phyloP scores from a whole-genome alignment of 768 basidiomycete genomes.

The Hypholoma fasciculare region DNA sequence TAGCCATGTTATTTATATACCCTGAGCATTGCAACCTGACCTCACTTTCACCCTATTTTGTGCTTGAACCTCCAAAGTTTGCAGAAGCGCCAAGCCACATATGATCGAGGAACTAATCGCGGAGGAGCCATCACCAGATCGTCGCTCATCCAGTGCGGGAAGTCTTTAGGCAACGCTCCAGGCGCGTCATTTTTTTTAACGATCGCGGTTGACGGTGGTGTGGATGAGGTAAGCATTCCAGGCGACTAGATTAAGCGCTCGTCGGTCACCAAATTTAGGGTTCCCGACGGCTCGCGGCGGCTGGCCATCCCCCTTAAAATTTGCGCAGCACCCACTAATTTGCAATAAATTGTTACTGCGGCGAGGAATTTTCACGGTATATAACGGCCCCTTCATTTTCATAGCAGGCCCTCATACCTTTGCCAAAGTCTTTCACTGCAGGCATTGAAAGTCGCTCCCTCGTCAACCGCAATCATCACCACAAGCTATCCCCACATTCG shows the following conservation, averaged over 20 bases:
- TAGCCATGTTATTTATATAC: slow-evolving; percentile 4
- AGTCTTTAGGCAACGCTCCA: too few relatives aligned
- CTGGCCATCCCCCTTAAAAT: neutral
- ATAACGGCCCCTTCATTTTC: slow-evolving; percentile 2
- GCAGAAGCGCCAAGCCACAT: neutral
- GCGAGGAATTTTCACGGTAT: slow-evolving; percentile 3
- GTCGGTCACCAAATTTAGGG: slow-evolving; percentile 1
- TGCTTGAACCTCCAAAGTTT: neutral
- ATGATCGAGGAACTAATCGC: too few relatives aligned
- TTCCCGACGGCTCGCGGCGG: neutral
- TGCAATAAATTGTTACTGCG: neutral
- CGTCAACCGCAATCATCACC: neutral
- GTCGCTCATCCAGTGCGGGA: too few relatives aligned
- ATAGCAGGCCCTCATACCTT: slow-evolving; percentile 1
- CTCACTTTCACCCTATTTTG: neutral
- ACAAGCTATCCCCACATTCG: neutral
- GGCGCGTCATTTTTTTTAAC: too few relatives aligned
- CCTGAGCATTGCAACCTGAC: slow-evolving; percentile 6
- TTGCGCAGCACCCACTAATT: neutral
- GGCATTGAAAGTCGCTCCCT: neutral
- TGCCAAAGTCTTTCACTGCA: neutral
- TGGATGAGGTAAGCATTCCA: neutral
- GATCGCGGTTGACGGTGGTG: neutral
- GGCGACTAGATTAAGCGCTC: neutral
- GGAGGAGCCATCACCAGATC: too few relatives aligned